These are phyloP conservation scores for Pichia sp. DNA, from an alignment of 1,139 yeast species.

Conservation along the genomic window DNA sequence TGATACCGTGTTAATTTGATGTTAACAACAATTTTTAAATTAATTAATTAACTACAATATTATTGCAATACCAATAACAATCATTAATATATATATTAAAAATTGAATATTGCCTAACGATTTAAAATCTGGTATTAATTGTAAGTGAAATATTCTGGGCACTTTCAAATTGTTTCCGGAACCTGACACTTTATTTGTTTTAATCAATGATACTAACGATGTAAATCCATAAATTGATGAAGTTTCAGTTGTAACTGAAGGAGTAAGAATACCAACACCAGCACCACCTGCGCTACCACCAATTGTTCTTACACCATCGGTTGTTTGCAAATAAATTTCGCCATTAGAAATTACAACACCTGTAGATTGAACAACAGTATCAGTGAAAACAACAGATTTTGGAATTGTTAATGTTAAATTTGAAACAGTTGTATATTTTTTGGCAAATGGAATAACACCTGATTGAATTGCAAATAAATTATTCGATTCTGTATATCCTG, in stretches of 20 bases:
- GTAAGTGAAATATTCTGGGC: not conserved
- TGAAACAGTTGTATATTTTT: conserved; percentile 27
- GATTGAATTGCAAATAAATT: conserved; percentile 29
- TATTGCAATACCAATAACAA: not conserved
- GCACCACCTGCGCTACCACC: not conserved
- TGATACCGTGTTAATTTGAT: too few species aligned
- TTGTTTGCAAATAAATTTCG: conserved; percentile 13
- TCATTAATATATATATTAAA: not conserved
- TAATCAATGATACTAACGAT: conserved; percentile 11
- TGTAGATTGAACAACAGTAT: conserved; percentile 13
- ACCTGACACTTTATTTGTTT: not conserved
- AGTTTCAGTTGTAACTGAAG: conserved; percentile 1
- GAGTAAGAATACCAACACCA: too few species aligned
- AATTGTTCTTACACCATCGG: not conserved
- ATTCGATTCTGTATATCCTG: not conserved
- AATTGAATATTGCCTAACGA: not conserved
- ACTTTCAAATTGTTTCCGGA: conserved; percentile 6
- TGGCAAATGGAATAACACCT: conserved; percentile 47
- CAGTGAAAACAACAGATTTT: conserved; percentile 14
- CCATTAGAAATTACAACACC: conserved; percentile 19
- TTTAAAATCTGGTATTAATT: not conserved
- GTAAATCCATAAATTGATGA: conserved; percentile 13
- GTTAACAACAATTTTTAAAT: too few species aligned
- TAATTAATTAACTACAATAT: not conserved
- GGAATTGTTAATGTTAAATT: conserved; percentile 30